Conservation (phyloP, 768 basidiomycete genomes). For the Boletus subparvulus region DNA sequence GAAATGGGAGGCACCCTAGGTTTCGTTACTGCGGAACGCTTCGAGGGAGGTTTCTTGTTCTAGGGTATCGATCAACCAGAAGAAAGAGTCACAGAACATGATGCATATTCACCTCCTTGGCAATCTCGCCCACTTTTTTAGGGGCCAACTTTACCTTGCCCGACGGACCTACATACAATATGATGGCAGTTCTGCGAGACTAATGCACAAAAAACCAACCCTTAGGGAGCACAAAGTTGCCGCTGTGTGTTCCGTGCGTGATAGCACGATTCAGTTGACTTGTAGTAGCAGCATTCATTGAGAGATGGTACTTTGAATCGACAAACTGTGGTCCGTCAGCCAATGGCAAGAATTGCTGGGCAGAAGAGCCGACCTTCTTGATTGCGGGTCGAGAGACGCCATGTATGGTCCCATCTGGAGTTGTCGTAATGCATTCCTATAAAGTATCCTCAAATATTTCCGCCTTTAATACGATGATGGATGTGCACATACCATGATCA, state of each 20-base stretch:
- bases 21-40: background rate
- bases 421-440: constrained; percentile 70
- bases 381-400: constrained; percentile 78
- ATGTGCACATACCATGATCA: constrained; percentile 39
- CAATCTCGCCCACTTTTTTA: constrained; percentile 1
- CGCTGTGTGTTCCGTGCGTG: constrained; percentile 48
- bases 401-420: constrained; percentile 62
- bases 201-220: constrained; percentile 23
- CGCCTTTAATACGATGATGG: background rate
- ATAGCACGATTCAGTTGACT: constrained; percentile 56
- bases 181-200: background rate
- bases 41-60: constrained; percentile 15
- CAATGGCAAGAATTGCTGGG: background rate
- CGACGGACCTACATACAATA: constrained; percentile 19
- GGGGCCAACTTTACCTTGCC: constrained; percentile 30
- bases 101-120: constrained; percentile 15
- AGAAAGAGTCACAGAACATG: background rate
- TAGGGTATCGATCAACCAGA: background rate
- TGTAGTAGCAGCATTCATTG: constrained; percentile 43
- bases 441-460: background rate
- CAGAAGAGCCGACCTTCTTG: constrained; percentile 61
- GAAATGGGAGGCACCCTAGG: background rate
- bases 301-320: constrained; percentile 53
- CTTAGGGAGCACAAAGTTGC: constrained; percentile 58
- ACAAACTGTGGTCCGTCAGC: constrained; percentile 41